Evolutionary conservation across 1,284 basidiomycete genomes (phyloP), one percentile per base, ranked within the genome.

Genomic region (Crocinoboletus sp.): DNA sequence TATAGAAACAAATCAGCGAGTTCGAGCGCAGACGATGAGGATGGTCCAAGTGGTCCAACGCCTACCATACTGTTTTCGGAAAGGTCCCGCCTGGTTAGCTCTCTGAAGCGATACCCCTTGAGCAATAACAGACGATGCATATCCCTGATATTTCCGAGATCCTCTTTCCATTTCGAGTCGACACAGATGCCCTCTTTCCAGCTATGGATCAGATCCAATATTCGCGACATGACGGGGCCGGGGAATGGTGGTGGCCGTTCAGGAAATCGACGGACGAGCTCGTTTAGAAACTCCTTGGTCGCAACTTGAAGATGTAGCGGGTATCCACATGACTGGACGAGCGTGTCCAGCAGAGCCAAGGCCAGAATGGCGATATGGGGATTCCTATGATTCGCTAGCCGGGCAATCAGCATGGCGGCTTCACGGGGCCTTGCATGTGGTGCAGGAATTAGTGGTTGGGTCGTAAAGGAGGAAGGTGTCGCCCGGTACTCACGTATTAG

Each of bases 221-320:
- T 95, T 56, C 90, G 82, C 9, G 84, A 82, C 94, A 98, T 98
- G 53, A 96, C 89, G 12, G 93, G 86, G 6, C 91, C 90, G 0
- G 92, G 91, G 63, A 96, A 94, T 8, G 92, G 88, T 1, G 96
- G 95, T 3, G 95, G 95, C 32, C 95, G 82, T 68, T 99, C 96
- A 8, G 96, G 96, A 66, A 99, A 99, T 49, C 95, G 80, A 35
- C 94, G 84, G 20, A 99, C 96, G 59, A 99, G 87, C 67, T 98
- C 95, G 68, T 99, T 99, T 16, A 99, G 76, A 61, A 99, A 99
- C 64, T 98, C 96, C 64, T 99, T 99, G 19, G 96, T 99, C n/a
- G 89, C 78, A 56, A 99, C 89, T 67, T 99, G 95, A 19, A 99
- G 84, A 61, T 99, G 95, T 50, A 99, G 88, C 0, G 94, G 84